These are phyloP conservation scores for Silybum marianum DNA, from an alignment of 129 eudicot genomes.

Conservation along the genomic window DNA sequence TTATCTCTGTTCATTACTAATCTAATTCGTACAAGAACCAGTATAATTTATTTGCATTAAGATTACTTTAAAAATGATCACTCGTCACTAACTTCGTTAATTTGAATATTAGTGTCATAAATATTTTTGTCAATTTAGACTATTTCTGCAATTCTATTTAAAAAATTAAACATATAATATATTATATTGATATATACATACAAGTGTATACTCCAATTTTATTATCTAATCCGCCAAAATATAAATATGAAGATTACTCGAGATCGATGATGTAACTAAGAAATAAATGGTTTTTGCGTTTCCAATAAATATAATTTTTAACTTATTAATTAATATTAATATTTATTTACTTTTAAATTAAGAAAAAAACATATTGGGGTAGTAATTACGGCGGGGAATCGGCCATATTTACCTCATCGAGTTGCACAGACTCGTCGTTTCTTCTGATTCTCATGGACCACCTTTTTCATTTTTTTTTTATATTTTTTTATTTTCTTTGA, in stretches of 20 bases:
- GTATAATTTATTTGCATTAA: too few species aligned
- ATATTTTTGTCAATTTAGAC: too few species aligned
- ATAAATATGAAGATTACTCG: slow-evolving; percentile 3
- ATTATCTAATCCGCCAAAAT: too few species aligned
- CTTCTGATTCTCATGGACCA: slow-evolving; percentile 44
- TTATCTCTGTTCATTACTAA: too few species aligned
- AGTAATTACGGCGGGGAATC: slow-evolving; percentile 80
- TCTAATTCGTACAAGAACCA: too few species aligned
- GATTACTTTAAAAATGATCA: too few species aligned
- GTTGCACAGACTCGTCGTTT: slow-evolving; percentile 46
- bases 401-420: slow-evolving; percentile 86
- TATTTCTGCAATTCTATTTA: too few species aligned
- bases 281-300: slow-evolving; percentile 2
- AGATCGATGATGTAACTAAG: slow-evolving; percentile 33
- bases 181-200: too few species aligned
- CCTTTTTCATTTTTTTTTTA: slow-evolving; percentile 27
- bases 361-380: slow-evolving; percentile 38
- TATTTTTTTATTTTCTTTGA: slow-evolving; percentile 18
- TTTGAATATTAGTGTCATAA: too few species aligned
- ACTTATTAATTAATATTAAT: not conserved
- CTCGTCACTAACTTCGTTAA: too few species aligned
- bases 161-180: too few species aligned
- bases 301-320: slow-evolving; percentile 22
- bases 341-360: slow-evolving; percentile 10
- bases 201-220: too few species aligned